phyloP scores from a whole-genome alignment of 192 early-diverging fungal species.

The Rhizoclosmatium globosum region DNA sequence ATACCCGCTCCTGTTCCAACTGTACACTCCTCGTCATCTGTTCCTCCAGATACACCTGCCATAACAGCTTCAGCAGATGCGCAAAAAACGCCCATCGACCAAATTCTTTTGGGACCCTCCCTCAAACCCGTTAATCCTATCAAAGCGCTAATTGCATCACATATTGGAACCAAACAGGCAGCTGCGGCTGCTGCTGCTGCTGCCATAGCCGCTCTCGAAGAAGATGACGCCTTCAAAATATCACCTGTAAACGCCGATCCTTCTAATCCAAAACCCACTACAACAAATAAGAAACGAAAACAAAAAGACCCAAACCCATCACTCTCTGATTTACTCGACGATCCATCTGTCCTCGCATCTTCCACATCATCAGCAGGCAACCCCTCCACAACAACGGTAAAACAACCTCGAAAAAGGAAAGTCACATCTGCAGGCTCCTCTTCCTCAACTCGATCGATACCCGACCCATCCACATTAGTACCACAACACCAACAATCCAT shows the following conservation, averaged over 20 bases:
- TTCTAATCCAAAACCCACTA: neutral
- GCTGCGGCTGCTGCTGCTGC: neutral
- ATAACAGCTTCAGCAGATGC: neutral
- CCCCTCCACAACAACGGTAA: neutral
- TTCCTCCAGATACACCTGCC: neutral
- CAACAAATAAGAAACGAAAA: slow-evolving; percentile 10
- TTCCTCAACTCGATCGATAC: neutral
- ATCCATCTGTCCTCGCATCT: neutral
- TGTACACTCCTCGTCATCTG: neutral
- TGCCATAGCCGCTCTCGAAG: neutral
- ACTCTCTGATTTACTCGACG: neutral
- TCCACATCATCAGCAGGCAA: neutral
- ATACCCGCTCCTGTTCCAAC: neutral
- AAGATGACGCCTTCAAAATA: neutral
- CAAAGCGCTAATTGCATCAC: slow-evolving; percentile 28
- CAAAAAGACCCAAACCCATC: neutral
- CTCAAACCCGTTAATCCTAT: slow-evolving; percentile 22
- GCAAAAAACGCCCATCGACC: neutral
- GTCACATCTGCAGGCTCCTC: neutral
- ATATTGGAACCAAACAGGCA: slow-evolving; percentile 19
- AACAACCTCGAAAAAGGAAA: neutral
- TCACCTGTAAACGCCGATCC: neutral
- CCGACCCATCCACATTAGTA: too few species aligned
- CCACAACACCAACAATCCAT: neutral
- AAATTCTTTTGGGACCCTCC: neutral